Percentiles rank a stretch among this genome's conserved stretches.
phyloP scores from a whole-genome alignment of 345 rosid genomes.

The Hibiscus trionum region DNA sequence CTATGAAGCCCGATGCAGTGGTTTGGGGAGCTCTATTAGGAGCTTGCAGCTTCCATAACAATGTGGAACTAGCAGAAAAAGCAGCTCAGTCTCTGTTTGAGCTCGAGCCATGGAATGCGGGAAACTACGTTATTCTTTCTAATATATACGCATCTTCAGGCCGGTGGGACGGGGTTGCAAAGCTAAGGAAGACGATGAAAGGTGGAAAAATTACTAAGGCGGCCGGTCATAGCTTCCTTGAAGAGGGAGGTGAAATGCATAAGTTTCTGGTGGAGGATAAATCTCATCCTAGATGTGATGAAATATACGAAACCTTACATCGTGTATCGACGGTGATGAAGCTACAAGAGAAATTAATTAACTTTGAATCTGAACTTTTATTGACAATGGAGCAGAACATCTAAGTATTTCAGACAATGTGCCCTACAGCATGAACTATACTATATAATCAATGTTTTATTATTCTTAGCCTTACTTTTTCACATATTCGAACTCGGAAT shows the following conservation, averaged over 20 bases:
- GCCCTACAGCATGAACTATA: too few relatives aligned
- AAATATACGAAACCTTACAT: slow-evolving; percentile 40
- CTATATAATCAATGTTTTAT: too few relatives aligned
- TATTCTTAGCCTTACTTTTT: too few relatives aligned
- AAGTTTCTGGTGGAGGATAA: slow-evolving; percentile 64
- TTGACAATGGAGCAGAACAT: too few relatives aligned
- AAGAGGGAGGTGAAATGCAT: slow-evolving; percentile 50
- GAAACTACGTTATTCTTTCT: slow-evolving; percentile 66
- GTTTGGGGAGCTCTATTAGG: slow-evolving; percentile 79
- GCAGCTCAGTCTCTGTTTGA: slow-evolving; percentile 52
- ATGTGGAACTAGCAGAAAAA: slow-evolving; percentile 59
- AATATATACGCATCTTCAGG: slow-evolving; percentile 56
- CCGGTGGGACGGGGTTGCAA: slow-evolving; percentile 60
- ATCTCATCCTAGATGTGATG: slow-evolving; percentile 44
- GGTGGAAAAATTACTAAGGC: slow-evolving; percentile 45
- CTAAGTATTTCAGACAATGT: too few relatives aligned
- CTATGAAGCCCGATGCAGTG: slow-evolving; percentile 69
- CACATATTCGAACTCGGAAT: too few relatives aligned
- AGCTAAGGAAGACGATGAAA: slow-evolving; percentile 66
- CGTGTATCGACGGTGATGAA: slow-evolving; percentile 34
- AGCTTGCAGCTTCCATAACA: slow-evolving; percentile 66
- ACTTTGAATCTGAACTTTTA: slow-evolving; percentile 22
- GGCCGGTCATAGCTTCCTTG: slow-evolving; percentile 71
- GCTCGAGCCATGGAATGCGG: slow-evolving; percentile 77
- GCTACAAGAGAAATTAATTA: slow-evolving; percentile 16